Percentiles rank a stretch among this genome's conserved stretches.
These are phyloP conservation scores for Coprinellus aureogranulatus DNA, from an alignment of 768 basidiomycete species.

Conservation along the genomic window DNA sequence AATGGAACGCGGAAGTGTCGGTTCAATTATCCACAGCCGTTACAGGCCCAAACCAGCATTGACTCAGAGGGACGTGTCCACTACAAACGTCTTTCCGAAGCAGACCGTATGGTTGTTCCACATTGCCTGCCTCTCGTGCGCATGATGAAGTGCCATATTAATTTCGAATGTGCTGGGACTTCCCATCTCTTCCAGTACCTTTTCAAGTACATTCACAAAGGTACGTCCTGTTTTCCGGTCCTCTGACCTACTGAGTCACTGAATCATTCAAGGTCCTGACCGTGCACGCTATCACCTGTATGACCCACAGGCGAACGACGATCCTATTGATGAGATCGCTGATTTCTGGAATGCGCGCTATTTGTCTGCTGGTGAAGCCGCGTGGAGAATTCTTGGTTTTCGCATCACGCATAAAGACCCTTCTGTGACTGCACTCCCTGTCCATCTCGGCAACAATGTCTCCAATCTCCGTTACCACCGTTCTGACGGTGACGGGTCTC, in stretches of 20 bases:
- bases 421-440: conserved; percentile 27
- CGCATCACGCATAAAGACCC: conserved; percentile 33
- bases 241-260: neutral
- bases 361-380: conserved; percentile 32
- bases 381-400: conserved; percentile 35
- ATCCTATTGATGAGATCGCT: conserved; percentile 27
- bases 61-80: conserved; percentile 25
- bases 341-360: conserved; percentile 34
- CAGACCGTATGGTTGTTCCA: conserved; percentile 29
- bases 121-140: conserved; percentile 22
- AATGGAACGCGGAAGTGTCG: conserved; percentile 20
- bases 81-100: conserved; percentile 20
- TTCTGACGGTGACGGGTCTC: neutral
- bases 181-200: conserved; percentile 36
- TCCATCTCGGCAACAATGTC: conserved; percentile 25
- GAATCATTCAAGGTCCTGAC: conserved; percentile 5
- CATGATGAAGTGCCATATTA: conserved; percentile 34
- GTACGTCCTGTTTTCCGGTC: conserved; percentile 11
- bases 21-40: conserved; percentile 18
- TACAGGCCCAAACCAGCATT: conserved; percentile 21
- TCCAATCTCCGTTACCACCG: conserved; percentile 23
- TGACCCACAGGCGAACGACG: conserved; percentile 9
- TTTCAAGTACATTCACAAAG: conserved; percentile 41
- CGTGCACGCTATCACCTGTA: neutral
- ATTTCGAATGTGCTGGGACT: conserved; percentile 29